Evolutionary conservation across 2,329 filamentous ascomycete genomes (phyloP).

Genomic region (Aspergillus clavatus): DNA sequence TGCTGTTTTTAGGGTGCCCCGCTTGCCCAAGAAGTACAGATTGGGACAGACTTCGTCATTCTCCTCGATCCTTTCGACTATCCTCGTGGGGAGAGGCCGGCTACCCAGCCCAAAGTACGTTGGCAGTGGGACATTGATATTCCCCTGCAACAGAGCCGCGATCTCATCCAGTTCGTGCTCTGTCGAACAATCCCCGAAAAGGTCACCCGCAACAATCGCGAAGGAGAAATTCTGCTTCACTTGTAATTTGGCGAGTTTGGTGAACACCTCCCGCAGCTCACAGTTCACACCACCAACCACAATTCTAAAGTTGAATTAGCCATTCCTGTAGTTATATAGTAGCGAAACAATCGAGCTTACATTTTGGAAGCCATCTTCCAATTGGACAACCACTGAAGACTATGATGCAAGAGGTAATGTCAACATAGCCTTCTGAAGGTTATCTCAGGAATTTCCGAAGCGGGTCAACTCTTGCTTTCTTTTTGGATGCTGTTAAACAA

Average conservation of each 20-base stretch:
- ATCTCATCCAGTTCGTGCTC: conserved; percentile 56
- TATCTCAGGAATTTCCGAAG: no score
- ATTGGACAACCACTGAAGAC: neutral
- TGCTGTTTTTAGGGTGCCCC: conserved; percentile 79
- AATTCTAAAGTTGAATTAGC: conserved; percentile 43
- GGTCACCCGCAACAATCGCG: conserved; percentile 75
- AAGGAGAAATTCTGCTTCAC: conserved; percentile 84
- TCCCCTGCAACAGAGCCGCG: conserved; percentile 64
- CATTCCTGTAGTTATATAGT: neutral
- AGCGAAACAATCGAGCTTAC: conserved; percentile 34
- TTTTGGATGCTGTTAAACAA: neutral
- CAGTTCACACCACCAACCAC: conserved; percentile 82
- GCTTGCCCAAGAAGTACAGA: conserved; percentile 81
- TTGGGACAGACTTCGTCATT: conserved; percentile 80
- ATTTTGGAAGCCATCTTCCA: conserved; percentile 53
- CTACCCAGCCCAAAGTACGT: conserved; percentile 87
- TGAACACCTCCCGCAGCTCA: conserved; percentile 68
- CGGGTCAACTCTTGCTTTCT: neutral
- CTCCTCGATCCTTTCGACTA: conserved; percentile 68
- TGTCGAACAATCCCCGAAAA: conserved; percentile 59
- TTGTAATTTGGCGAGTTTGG: conserved; percentile 75
- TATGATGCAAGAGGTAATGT: conserved; percentile 10
- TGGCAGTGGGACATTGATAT: conserved; percentile 68
- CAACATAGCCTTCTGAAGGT: conserved; percentile 1
- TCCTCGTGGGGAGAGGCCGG: conserved; percentile 62